Evolutionary conservation across 768 basidiomycete species (phyloP).

Genomic region (Russula emetica): DNA sequence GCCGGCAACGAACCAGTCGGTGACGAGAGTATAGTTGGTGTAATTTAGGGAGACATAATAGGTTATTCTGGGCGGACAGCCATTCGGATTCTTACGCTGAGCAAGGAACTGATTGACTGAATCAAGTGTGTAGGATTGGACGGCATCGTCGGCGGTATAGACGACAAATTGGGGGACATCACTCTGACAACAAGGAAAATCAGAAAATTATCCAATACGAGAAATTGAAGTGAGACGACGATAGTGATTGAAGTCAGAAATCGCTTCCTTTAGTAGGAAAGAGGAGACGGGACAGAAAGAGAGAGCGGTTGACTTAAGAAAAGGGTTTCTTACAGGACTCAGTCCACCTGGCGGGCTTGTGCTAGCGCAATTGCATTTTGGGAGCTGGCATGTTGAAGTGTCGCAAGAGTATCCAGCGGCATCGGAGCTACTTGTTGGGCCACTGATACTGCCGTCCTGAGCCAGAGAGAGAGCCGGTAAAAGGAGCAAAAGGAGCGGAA

Average conservation of each 20-base stretch:
- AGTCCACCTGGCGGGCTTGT: conserved; percentile 70
- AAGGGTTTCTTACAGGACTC: conserved; percentile 47
- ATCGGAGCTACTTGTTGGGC: conserved; percentile 47
- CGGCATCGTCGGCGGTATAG: conserved; percentile 72
- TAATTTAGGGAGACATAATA: conserved; percentile 69
- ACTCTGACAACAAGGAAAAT: conserved; percentile 36
- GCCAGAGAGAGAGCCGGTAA: conserved; percentile 31
- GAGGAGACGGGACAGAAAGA: background rate
- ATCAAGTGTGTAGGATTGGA: conserved; percentile 73
- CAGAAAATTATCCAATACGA: background rate
- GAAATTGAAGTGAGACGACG: background rate
- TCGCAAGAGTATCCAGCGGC: conserved; percentile 74
- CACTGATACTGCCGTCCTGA: conserved; percentile 50
- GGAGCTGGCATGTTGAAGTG: conserved; percentile 57
- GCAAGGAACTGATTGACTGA: conserved; percentile 71
- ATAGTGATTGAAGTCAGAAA: background rate
- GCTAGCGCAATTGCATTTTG: conserved; percentile 69
- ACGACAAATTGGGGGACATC: conserved; percentile 65
- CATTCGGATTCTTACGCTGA: conserved; percentile 71
- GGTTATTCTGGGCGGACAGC: conserved; percentile 70
- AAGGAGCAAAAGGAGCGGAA: conserved; percentile 21
- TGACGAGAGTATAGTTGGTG: conserved; percentile 74
- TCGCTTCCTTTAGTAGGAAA: background rate
- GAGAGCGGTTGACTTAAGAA: background rate
- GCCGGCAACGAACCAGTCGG: conserved; percentile 76